These are phyloP conservation scores for Daldinia childiae DNA, from an alignment of 495 filamentous ascomycete genomes.

Conservation along the genomic window DNA sequence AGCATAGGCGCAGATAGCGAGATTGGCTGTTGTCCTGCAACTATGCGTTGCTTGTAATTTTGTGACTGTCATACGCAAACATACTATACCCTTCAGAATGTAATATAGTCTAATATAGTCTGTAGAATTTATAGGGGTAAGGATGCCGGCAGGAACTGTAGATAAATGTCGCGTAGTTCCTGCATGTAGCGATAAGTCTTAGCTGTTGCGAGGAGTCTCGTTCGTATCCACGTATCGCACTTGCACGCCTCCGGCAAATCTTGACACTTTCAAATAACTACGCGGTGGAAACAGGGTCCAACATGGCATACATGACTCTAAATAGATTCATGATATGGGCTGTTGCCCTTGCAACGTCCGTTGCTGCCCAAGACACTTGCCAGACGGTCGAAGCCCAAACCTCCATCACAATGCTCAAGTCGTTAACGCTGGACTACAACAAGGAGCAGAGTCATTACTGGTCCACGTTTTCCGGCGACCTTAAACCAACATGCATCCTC, in stretches of 20 bases:
- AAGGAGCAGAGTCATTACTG: constrained; percentile 59
- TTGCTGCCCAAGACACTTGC: constrained; percentile 34
- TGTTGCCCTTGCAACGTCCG: constrained; percentile 16
- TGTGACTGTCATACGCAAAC: neutral
- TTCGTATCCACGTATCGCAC: neutral
- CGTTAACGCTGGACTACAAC: constrained; percentile 39
- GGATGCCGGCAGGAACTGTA: neutral
- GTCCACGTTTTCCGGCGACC: constrained; percentile 55
- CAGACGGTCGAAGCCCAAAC: constrained; percentile 31
- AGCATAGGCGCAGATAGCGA: constrained; percentile 12
- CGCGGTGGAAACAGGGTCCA: neutral
- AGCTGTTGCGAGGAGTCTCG: constrained; percentile 10
- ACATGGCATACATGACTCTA: constrained; percentile 24
- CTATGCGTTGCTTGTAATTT: constrained; percentile 1
- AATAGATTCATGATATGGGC: constrained; percentile 6
- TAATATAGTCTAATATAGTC: neutral
- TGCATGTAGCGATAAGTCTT: constrained; percentile 1
- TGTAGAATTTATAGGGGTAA: neutral
- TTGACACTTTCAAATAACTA: constrained; percentile 8
- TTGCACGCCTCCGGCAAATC: neutral
- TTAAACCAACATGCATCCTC: constrained; percentile 59
- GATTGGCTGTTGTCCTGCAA: neutral
- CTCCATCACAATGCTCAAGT: constrained; percentile 29
- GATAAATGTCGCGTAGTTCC: constrained; percentile 26
- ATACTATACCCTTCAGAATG: neutral